Evolutionary conservation across 495 filamentous ascomycete species (phyloP), one percentile per base, ranked within the genome.

Genomic region (Terfezia claveryi): DNA sequence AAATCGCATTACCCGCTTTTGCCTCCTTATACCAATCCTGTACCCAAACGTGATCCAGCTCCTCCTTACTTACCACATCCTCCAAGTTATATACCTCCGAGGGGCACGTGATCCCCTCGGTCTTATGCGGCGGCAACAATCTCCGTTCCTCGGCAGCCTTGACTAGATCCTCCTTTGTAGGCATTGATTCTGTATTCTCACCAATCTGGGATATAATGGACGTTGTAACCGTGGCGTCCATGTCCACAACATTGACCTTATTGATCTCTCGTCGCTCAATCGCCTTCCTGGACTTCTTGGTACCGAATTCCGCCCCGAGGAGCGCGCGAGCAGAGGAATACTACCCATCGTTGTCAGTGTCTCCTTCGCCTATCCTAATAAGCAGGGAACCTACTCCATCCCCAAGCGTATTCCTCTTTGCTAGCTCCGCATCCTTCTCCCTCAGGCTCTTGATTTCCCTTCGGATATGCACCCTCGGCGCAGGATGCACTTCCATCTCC

Each of bases 271-370:
- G 38, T 0, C 51, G 53, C 11, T 52, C 37, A 4, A 65, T 79
- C 2, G 82, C 82, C 68, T 93, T 93, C 72, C 83, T 82, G 2
- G 92, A 80, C 70, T 92, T 92, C 71, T 86, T 92, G 37, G 87
- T 94, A 59, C 91, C 92, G 70, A 98, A 98, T 51, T 81, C 80
- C 62, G 85, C 77, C 57, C 87, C 91, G 6, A 98, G 80, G 38
- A 79, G 76, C 49, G 59, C 60, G 4, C 62, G 57, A 12, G 57
- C 62, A n/a, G 46, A 36, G 16, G 62, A 54, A 59, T 62, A 17
- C n/a, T 38, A 16, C 12, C 10, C 6, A 16, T 0, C 1, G 67
- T 76, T 20, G 73, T 77, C 65, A 67, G 61, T 38, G 50, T n/a
- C 14, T 50, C 49, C 36, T 32, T 32, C 27, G 1, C 27, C 27